Percentiles rank a stretch among this genome's conserved stretches.
Evolutionary conservation across 805 yeast genomes (phyloP).

Genomic region (Candida chauliodis): DNA sequence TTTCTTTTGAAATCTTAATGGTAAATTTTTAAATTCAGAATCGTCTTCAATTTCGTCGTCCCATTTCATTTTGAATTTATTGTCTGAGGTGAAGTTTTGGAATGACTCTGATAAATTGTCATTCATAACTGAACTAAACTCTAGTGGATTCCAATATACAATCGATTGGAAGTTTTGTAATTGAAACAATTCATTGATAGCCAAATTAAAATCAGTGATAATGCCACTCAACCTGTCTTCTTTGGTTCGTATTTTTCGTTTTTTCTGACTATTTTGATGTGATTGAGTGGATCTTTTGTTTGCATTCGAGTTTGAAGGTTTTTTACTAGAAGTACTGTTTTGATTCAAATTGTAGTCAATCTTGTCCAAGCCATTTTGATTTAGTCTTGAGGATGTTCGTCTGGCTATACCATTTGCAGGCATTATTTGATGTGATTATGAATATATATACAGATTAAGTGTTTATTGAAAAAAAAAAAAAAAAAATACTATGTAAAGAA

Average conservation of each 20-base stretch:
- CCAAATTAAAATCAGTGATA: slow-evolving; percentile 43
- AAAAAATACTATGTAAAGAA: background rate
- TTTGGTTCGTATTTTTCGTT: slow-evolving; percentile 18
- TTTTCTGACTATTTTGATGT: slow-evolving; percentile 11
- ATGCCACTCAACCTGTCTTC: slow-evolving; percentile 36
- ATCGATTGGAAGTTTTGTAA: slow-evolving; percentile 58
- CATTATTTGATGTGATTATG: background rate
- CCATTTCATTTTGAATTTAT: slow-evolving; percentile 31
- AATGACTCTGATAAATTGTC: slow-evolving; percentile 26
- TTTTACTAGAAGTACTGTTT: background rate
- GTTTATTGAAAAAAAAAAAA: background rate
- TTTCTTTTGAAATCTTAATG: slow-evolving; percentile 39
- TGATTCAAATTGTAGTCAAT: slow-evolving; percentile 1
- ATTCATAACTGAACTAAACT: slow-evolving; percentile 20
- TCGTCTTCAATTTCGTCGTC: slow-evolving; percentile 21
- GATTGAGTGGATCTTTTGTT: background rate
- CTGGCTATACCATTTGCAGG: slow-evolving; percentile 2
- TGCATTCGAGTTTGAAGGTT: background rate
- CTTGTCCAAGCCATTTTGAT: slow-evolving; percentile 1
- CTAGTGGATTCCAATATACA: slow-evolving; percentile 58
- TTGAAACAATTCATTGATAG: slow-evolving; percentile 62
- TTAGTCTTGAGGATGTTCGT: slow-evolving; percentile 6
- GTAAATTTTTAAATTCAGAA: slow-evolving; percentile 26
- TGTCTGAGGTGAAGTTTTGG: slow-evolving; percentile 24
- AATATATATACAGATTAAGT: too few relatives aligned